These are phyloP conservation scores for Allomyces macrogynus DNA, from an alignment of 192 early-diverging fungal species.

Conservation along the genomic window DNA sequence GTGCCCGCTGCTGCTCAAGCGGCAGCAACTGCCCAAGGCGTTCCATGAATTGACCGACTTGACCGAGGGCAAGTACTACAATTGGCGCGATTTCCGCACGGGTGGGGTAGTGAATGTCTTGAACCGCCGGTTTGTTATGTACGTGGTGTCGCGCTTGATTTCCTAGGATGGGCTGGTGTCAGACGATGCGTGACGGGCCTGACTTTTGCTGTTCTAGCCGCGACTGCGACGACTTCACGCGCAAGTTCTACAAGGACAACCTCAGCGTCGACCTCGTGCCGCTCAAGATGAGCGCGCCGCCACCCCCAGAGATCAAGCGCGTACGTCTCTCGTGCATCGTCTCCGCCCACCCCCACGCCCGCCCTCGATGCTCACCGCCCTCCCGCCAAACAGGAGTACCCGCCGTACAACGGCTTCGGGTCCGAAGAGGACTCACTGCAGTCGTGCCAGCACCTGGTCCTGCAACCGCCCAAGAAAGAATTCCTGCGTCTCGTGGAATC, in stretches of 20 bases:
- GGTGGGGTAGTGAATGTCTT: slow-evolving; percentile 35
- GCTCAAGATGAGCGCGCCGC: slow-evolving; percentile 25
- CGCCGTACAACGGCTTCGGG: slow-evolving; percentile 44
- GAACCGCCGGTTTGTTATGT: slow-evolving; percentile 35
- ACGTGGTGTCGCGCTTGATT: slow-evolving; percentile 1
- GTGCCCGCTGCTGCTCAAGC: slow-evolving; percentile 34
- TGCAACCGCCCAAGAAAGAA: slow-evolving; percentile 43
- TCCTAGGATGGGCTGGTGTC: no score
- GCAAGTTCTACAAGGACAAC: slow-evolving; percentile 23
- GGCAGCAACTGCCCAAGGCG: slow-evolving; percentile 31
- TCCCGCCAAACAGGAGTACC: slow-evolving; percentile 12
- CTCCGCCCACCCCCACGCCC: no score
- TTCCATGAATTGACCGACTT: slow-evolving; percentile 25
- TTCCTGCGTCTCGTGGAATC: slow-evolving; percentile 44
- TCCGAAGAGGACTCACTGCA: slow-evolving; percentile 37
- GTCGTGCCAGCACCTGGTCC: slow-evolving; percentile 31
- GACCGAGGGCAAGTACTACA: slow-evolving; percentile 26
- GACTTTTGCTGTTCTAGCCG: slow-evolving; percentile 12
- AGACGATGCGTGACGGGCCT: no score
- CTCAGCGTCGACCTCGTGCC: slow-evolving; percentile 18
- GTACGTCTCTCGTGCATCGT: no score
- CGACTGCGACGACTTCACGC: slow-evolving; percentile 44
- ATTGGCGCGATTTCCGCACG: slow-evolving; percentile 36
- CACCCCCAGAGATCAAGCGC: background rate
- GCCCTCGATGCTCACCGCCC: background rate